Evolutionary conservation across 768 basidiomycete species (phyloP), one percentile per base, ranked within the genome.

Genomic region (Boletus rubescentipes): DNA sequence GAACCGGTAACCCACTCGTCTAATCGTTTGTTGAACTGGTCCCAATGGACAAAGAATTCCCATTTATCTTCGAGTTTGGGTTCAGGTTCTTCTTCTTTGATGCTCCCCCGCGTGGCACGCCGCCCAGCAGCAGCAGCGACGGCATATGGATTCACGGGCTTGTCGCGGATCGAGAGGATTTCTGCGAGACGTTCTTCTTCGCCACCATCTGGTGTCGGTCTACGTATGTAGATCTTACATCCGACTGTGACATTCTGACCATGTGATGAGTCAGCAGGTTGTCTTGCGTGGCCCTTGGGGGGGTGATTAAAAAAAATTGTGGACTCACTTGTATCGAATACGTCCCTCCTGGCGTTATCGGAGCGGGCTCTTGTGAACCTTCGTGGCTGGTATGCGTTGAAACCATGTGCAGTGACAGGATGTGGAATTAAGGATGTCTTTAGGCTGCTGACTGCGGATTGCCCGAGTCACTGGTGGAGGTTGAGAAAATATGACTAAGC

Each of bases 31-130:
- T 99, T 99, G 81, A 98, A 98, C 60, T 92, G 85, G 63, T 98
- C 93, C 87, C 96, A 99, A 67, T 99, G 97, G 18, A 98, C 93
- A 66, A 98, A 99, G 77, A 86, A 98, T 71, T 98, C 95, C 70
- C 84, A 82, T 62, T 89, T 86, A 69, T 93, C 91, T 64, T 87
- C 87, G 9, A 83, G 80, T 53, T 80, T 80, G 36, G 75, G 61
- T 20, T 79, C 77, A 40, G 82, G 78, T 46, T 79, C 77, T 47
- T 79, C 77, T 57, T 77, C 76, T 37, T 73, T 73, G 54, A 73
- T 63, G 46, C 66, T 61, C 35, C 71, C 64, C 37, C 75, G 75
- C 14, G 74, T 66, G 60, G 72, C 73, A 45, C 80, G 77, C 35
- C 76, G 74, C 1, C 44, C 49, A n/a, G 54, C 57, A 2, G 51